Conservation (phyloP, 768 basidiomycete species). For the Tulasnella sp. region DNA sequence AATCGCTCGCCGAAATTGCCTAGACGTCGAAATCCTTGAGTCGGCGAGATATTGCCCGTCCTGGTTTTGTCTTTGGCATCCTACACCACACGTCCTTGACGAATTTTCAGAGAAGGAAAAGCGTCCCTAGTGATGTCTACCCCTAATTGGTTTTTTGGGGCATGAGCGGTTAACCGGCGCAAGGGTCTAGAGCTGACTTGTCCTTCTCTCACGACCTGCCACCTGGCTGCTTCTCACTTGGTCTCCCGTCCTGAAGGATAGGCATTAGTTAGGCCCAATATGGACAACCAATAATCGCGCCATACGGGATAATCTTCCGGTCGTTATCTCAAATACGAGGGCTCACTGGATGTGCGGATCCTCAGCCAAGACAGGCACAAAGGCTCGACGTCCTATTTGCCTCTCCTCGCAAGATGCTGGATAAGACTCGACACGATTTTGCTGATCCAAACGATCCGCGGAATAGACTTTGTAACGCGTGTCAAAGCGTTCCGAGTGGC, state of each 20-base stretch:
- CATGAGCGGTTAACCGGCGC: not conserved
- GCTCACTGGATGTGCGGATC: not conserved
- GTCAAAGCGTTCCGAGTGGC: not conserved
- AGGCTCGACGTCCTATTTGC: too few species aligned
- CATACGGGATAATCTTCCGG: not conserved
- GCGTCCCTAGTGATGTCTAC: not conserved
- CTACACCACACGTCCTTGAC: not conserved
- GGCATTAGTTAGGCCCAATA: not conserved
- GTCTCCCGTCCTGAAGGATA: not conserved
- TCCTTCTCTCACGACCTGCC: slow-evolving; percentile 11
- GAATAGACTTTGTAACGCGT: not conserved
- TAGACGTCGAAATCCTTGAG: not conserved
- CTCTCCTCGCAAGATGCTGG: too few species aligned
- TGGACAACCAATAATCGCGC: too few species aligned
- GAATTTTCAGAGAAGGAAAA: not conserved
- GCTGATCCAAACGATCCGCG: not conserved
- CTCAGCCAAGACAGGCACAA: not conserved
- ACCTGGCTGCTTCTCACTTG: not conserved
- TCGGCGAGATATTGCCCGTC: not conserved
- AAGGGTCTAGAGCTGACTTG: slow-evolving; percentile 8
- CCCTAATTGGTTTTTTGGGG: not conserved
- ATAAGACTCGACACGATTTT: not conserved
- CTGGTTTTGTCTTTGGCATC: not conserved
- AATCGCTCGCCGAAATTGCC: not conserved
- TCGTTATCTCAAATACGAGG: not conserved